A percentile compares a stretch with the other conserved stretches of the same genome.
Conservation (phyloP, 2,329 filamentous ascomycete genomes). For the Rhytidhysteron rufulum region DNA sequence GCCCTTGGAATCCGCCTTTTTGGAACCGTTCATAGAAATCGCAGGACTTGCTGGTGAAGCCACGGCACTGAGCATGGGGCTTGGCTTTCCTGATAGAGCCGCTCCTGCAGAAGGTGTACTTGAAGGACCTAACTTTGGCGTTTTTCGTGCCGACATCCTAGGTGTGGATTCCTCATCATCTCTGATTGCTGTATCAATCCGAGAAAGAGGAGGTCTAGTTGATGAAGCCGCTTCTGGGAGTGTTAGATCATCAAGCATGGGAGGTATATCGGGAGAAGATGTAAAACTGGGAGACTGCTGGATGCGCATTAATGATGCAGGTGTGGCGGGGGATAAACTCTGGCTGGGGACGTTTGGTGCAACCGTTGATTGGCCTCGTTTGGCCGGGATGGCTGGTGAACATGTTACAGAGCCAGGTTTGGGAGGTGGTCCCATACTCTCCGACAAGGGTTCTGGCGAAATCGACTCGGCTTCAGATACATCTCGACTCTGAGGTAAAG, state of each 20-base stretch:
- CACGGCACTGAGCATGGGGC: constrained; percentile 52
- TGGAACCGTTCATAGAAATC: constrained; percentile 22
- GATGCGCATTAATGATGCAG: constrained; percentile 74
- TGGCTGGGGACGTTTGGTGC: constrained; percentile 6
- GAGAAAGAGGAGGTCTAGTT: constrained; percentile 45
- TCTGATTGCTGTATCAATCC: constrained; percentile 49
- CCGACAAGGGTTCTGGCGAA: constrained; percentile 47
- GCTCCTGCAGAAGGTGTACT: constrained; percentile 41
- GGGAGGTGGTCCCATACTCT: constrained; percentile 60
- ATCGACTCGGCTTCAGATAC: constrained; percentile 47
- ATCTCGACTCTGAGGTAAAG: constrained; percentile 27
- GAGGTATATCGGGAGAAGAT: constrained; percentile 17
- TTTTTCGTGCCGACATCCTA: constrained; percentile 61
- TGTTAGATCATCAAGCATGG: constrained; percentile 57
- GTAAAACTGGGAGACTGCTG: constrained; percentile 35
- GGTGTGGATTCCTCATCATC: constrained; percentile 53
- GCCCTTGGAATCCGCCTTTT: constrained; percentile 26
- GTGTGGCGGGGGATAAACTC: constrained; percentile 58
- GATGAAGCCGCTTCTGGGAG: constrained; percentile 69
- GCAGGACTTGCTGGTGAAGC: constrained; percentile 47
- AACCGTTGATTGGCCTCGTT: constrained; percentile 30
- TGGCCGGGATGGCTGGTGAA: constrained; percentile 63
- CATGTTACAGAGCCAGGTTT: constrained; percentile 60
- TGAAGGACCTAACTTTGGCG: constrained; percentile 60
- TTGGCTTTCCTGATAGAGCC: constrained; percentile 35